These are phyloP conservation scores for Paxillus involutus DNA, from an alignment of 768 basidiomycete genomes.

Conservation along the genomic window DNA sequence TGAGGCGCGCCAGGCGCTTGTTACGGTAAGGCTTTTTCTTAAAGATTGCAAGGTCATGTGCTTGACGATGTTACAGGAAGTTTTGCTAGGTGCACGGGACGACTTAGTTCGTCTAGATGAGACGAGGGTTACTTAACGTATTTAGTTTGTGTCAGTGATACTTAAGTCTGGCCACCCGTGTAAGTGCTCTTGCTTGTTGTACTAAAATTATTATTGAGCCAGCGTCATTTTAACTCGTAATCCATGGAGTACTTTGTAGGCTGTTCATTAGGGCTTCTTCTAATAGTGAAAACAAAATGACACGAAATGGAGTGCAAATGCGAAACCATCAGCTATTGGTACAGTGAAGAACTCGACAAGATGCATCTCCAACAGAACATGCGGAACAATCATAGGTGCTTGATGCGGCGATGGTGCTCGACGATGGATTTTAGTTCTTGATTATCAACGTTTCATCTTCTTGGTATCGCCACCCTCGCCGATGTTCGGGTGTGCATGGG, in stretches of 20 bases:
- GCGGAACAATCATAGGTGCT: background rate
- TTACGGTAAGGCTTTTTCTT: slow-evolving; percentile 42
- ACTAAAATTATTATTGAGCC: too few species aligned
- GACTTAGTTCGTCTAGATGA: slow-evolving; percentile 48
- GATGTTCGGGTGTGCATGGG: slow-evolving; percentile 35
- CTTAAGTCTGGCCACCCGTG: slow-evolving; percentile 1
- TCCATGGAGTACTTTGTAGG: background rate
- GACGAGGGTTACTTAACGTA: slow-evolving; percentile 9
- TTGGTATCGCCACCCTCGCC: slow-evolving; percentile 33
- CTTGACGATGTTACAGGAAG: slow-evolving; percentile 36
- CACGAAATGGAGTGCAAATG: background rate
- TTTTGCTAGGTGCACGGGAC: slow-evolving; percentile 52
- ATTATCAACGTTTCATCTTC: slow-evolving; percentile 37
- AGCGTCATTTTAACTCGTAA: background rate
- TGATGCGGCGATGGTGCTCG: too few species aligned
- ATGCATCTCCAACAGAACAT: background rate
- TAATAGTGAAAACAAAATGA: too few species aligned
- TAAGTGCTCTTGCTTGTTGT: too few species aligned
- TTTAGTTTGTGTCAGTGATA: background rate
- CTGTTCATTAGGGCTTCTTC: too few species aligned
- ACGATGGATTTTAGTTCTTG: background rate
- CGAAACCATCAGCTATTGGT: background rate
- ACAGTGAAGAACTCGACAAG: background rate
- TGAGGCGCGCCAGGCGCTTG: slow-evolving; percentile 60
- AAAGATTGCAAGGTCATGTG: background rate